Evolutionary conservation across 1,284 basidiomycete genomes (phyloP).

Genomic region (Wolfiporia cocos): DNA sequence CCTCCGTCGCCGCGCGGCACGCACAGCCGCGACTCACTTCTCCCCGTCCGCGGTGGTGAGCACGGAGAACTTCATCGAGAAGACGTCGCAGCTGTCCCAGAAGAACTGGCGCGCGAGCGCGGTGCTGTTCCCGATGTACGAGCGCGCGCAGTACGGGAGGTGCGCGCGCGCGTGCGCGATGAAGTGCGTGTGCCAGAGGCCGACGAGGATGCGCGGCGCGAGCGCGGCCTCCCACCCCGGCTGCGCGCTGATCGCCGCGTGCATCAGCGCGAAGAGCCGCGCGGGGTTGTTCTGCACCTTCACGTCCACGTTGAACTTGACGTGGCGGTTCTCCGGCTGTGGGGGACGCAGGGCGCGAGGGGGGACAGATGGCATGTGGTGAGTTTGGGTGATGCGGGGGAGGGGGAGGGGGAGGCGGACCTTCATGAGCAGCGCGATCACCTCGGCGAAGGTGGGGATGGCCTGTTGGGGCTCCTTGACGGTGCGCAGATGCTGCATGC

Average conservation of each 20-base stretch:
- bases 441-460: constrained; percentile 86
- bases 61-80: constrained; percentile 79
- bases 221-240: constrained; percentile 75
- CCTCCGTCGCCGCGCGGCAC: not conserved
- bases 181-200: constrained; percentile 92
- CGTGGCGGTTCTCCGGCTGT: constrained; percentile 80
- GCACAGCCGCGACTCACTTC: constrained; percentile 35
- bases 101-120: constrained; percentile 80
- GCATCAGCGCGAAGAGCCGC: constrained; percentile 83
- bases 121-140: constrained; percentile 77
- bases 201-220: constrained; percentile 88
- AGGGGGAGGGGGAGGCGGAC: constrained; percentile 42
- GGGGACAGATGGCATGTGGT: constrained; percentile 4
- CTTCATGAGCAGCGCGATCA: constrained; percentile 76
- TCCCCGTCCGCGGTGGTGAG: constrained; percentile 72
- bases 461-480: constrained; percentile 76
- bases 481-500: constrained; percentile 83
- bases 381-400: too few relatives aligned
- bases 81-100: constrained; percentile 85
- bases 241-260: constrained; percentile 64
- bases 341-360: constrained; percentile 5
- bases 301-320: constrained; percentile 90
- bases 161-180: constrained; percentile 68
- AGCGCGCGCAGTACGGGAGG: constrained; percentile 80
- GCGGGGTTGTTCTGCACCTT: constrained; percentile 92